phyloP scores from a whole-genome alignment of 352 stramenopile species.

The Aphanomyces cochlioides region DNA sequence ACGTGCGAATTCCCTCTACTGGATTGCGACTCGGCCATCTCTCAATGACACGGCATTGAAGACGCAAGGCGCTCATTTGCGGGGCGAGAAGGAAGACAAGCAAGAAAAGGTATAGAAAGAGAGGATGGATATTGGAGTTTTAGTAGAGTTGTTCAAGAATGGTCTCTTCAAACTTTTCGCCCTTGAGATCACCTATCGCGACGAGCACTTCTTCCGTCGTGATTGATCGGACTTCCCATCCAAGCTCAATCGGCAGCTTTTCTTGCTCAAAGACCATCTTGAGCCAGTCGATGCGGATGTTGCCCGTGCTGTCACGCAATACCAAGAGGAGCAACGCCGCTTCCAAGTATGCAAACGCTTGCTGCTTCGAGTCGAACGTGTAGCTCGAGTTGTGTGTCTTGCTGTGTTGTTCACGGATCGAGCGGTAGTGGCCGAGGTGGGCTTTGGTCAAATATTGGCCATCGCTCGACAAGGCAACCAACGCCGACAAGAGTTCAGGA shows the following conservation, averaged over 20 bases:
- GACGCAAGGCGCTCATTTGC: too few relatives aligned
- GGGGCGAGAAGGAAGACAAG: too few relatives aligned
- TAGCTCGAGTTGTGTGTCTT: slow-evolving; percentile 44
- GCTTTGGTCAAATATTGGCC: slow-evolving; percentile 39
- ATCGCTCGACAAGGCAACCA: slow-evolving; percentile 39
- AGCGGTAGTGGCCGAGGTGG: slow-evolving; percentile 45
- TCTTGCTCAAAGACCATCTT: slow-evolving; percentile 27
- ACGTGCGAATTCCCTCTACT: slow-evolving; percentile 86
- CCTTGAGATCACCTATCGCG: slow-evolving; percentile 2
- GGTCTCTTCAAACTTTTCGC: slow-evolving; percentile 7
- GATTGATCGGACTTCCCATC: slow-evolving; percentile 19
- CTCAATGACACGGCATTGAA: background rate
- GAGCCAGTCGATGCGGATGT: slow-evolving; percentile 26
- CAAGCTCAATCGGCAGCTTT: slow-evolving; percentile 28
- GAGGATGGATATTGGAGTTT: background rate
- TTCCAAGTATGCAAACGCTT: slow-evolving; percentile 46
- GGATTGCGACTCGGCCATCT: slow-evolving; percentile 66
- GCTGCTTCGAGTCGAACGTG: slow-evolving; percentile 40
- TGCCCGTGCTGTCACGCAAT: slow-evolving; percentile 38
- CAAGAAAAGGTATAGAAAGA: too few relatives aligned
- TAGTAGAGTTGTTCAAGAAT: slow-evolving; percentile 3
- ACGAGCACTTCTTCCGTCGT: slow-evolving; percentile 8
- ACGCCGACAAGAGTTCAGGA: slow-evolving; percentile 39
- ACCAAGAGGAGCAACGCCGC: slow-evolving; percentile 45
- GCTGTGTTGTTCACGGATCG: slow-evolving; percentile 45